Evolutionary conservation across 345 rosid genomes (phyloP), one percentile per base, ranked within the genome.

Genomic region (Combretum micranthum): DNA sequence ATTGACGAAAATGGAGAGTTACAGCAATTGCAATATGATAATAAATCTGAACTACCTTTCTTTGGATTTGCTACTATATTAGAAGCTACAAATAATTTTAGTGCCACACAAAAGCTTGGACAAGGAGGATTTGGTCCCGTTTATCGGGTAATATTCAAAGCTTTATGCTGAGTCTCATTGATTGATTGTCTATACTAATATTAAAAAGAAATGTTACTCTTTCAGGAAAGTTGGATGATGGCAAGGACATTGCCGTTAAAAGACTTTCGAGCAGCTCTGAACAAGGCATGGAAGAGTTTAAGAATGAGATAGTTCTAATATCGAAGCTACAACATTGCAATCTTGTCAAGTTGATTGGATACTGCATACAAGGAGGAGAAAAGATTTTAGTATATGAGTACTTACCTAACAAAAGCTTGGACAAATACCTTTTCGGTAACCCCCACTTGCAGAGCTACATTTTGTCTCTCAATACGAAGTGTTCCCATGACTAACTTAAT

Each of bases 241-340:
- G 85, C 15, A 60, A 44, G 56, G 73, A 78, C 23, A 68, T 88
- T 20, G 93, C 86, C 4, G 83, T 80, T 45, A 88, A 88, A 68
- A 75, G 83, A 64, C 67, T 83, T 7, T 75, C 85, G 3, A 56
- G 77, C 4, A 63, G 59, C 21, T 88, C 96, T 0, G 77, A 83
- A n/a, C 90, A 83, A 70, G 96, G 93, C 12, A 53, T 73, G 0
- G 65, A 67, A 50, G 87, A 84, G 52, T 79, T 87, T 44, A 72
- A 68, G 64, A 87, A 80, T 37, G 90, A 87, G 59, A 80, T 84
- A 23, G 32, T 70, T 16, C 67, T 84, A 45, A 83, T 87, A 23
- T 69, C 91, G 1, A 78, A 75, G 58, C 74, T 87, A 17, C 91
- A 87, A 57, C 91, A 87, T 59, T 57, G 80, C 37, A 84, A 84